Base-by-base conservation (phyloP, 495 filamentous ascomycete genomes). In the Pyrenula aspistea region DNA sequence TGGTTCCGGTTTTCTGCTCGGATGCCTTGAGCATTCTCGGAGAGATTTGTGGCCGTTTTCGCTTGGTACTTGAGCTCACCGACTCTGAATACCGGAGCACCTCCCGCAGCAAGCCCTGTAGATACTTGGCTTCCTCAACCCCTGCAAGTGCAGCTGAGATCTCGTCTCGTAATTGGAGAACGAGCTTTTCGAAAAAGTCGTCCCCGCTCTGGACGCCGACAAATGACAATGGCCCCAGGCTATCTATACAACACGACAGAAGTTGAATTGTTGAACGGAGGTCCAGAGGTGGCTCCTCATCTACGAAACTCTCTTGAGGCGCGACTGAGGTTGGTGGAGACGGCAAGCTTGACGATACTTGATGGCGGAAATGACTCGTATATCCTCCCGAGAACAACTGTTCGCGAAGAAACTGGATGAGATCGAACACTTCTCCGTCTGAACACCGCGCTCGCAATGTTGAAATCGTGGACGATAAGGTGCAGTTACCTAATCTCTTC, bases 201-300 rank as follows among this genome's bases (percentile, higher is more conserved):
- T 75, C 73, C 3, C 72, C 69, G n/a, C 76, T 60, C 49, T 76
- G 68, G 2, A 75, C 67, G 24, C 78, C 75, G 36, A 95, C 80
- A 87, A 88, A 96, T 24, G 89, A 88, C 12, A 79, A 84, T 19
- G 87, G 76, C 10, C 90, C 89, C n/a, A 95, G 79, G 10, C 88
- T 83, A 70, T 96, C 91, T 10, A 95, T 75, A 48, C 87, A 83
- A 60, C 84, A 83, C 63, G 80, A 86, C 31, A 95, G 76, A 8
- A 94, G 70, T 55, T 83, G 78, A 25, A 80, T 78, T 64, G 79
- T 80, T 11, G 71, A 78, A 42, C 80, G 74, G 21, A 60, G 80
- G 68, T 53, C 77, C 64, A 65, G 82, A 62, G 55, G 66, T 60
- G 53, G 79, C 2, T 78, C 76, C 23, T 75, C 67, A 54, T 81